A percentile compares a stretch with the other conserved stretches of the same genome.
These are phyloP conservation scores for Malassezia cuniculi DNA, from an alignment of 1,284 basidiomycete genomes.

Conservation along the genomic window DNA sequence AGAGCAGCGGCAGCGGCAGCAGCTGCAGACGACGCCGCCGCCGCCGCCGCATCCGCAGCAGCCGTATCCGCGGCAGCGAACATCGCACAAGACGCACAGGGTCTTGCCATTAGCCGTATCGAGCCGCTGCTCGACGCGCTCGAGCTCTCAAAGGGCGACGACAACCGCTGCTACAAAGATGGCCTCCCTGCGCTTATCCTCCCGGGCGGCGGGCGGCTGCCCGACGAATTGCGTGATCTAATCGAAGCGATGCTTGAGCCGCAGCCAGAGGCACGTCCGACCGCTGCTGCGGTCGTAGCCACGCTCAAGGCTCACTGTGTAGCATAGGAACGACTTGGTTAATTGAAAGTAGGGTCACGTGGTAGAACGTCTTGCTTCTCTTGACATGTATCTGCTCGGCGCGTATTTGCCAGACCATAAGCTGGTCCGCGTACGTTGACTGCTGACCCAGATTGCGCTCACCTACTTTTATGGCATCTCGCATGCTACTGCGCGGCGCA, in stretches of 20 bases:
- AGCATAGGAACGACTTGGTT: neutral
- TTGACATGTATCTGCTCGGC: slow-evolving; percentile 40
- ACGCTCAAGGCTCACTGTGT: slow-evolving; percentile 1
- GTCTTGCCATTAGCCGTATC: no score
- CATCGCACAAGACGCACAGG: no score
- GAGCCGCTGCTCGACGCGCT: neutral
- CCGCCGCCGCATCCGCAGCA: no score
- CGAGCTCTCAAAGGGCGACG: neutral
- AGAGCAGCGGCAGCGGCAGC: no score
- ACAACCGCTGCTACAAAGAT: slow-evolving; percentile 35
- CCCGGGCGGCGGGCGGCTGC: slow-evolving; percentile 34
- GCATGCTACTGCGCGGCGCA: slow-evolving; percentile 57
- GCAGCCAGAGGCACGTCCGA: slow-evolving; percentile 21
- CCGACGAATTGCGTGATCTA: slow-evolving; percentile 29
- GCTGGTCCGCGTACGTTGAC: slow-evolving; percentile 35
- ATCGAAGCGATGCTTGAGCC: slow-evolving; percentile 27
- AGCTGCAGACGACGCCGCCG: no score
- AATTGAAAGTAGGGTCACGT: neutral
- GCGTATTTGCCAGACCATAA: slow-evolving; percentile 42
- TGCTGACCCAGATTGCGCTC: slow-evolving; percentile 57
- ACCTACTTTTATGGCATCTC: slow-evolving; percentile 73
- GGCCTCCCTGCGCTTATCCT: slow-evolving; percentile 36
- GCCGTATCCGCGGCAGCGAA: no score
- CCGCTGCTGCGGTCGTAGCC: slow-evolving; percentile 19
- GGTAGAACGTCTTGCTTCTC: neutral